Conservation (phyloP, 768 basidiomycete genomes). For the Boletus rubroflammeus region DNA sequence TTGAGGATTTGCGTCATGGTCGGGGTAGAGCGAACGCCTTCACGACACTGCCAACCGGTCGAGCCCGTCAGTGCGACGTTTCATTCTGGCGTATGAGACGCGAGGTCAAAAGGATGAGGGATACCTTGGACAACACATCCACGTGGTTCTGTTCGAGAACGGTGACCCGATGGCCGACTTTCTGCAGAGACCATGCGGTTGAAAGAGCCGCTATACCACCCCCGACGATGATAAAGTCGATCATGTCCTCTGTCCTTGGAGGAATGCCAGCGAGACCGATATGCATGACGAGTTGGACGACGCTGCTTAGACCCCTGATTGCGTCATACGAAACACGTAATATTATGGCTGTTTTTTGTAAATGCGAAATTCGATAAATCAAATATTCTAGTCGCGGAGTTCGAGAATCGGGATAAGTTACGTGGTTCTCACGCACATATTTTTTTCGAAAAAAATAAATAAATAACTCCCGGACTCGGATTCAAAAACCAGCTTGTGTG, state of each 20-base stretch:
- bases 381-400: too few relatives aligned
- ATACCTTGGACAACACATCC: conserved; percentile 37
- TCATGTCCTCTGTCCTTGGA: conserved; percentile 9
- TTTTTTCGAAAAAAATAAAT: too few relatives aligned
- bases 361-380: too few relatives aligned
- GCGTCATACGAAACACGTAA: background rate
- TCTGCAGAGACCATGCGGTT: conserved; percentile 48
- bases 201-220: conserved; percentile 49
- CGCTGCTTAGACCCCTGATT: background rate
- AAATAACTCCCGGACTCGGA: too few relatives aligned
- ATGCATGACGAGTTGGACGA: conserved; percentile 4
- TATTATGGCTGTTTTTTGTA: too few relatives aligned
- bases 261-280: conserved; percentile 4
- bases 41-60: conserved; percentile 24
- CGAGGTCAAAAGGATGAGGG: background rate
- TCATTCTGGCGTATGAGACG: background rate
- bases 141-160: conserved; percentile 48
- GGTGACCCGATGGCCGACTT: conserved; percentile 53
- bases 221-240: conserved; percentile 25
- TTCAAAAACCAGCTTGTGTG: conserved; percentile 57
- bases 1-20: conserved; percentile 53
- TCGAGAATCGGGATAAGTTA: too few relatives aligned
- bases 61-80: background rate
- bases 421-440: too few relatives aligned
- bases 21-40: conserved; percentile 47